These are phyloP conservation scores for Hysterangium stoloniferum DNA, from an alignment of 768 basidiomycete species.

Conservation along the genomic window DNA sequence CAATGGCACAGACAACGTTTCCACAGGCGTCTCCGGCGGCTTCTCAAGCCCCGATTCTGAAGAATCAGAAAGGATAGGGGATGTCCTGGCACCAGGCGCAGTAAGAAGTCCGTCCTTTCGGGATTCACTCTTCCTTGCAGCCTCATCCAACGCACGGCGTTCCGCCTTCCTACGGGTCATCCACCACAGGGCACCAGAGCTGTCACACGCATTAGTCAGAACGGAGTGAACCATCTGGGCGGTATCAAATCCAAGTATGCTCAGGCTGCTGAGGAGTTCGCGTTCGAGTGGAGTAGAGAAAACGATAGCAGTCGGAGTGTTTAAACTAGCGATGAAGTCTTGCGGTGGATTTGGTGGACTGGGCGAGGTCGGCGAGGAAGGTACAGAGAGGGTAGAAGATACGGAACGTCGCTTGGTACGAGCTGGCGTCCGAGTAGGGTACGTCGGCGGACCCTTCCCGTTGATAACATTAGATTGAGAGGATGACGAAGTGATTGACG, in stretches of 20 bases:
- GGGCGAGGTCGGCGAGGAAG: constrained; percentile 42
- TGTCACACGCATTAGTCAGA: constrained; percentile 85
- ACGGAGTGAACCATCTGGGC: constrained; percentile 96
- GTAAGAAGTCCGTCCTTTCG: constrained; percentile 11
- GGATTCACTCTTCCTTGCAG: constrained; percentile 15
- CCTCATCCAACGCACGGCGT: constrained; percentile 40
- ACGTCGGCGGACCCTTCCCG: constrained; percentile 42
- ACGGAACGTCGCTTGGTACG: constrained; percentile 94
- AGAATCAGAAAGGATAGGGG: background rate
- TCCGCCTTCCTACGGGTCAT: constrained; percentile 80
- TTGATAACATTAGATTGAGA: background rate
- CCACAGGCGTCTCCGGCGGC: constrained; percentile 9
- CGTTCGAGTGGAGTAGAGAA: constrained; percentile 83
- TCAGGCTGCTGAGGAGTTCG: constrained; percentile 67
- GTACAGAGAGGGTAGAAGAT: constrained; percentile 75
- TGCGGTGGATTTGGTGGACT: constrained; percentile 26
- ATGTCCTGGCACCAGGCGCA: constrained; percentile 9
- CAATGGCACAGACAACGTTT: constrained; percentile 16
- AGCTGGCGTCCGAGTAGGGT: constrained; percentile 80
- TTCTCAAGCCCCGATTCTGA: constrained; percentile 8
- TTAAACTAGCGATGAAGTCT: constrained; percentile 59
- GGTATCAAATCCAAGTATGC: constrained; percentile 78
- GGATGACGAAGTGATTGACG: background rate
- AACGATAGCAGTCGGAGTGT: constrained; percentile 64
- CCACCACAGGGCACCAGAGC: constrained; percentile 92